Percentiles rank a stretch among this genome's conserved stretches.
These are phyloP conservation scores for Candida rishiriensis DNA, from an alignment of 805 yeast species.

Conservation along the genomic window DNA sequence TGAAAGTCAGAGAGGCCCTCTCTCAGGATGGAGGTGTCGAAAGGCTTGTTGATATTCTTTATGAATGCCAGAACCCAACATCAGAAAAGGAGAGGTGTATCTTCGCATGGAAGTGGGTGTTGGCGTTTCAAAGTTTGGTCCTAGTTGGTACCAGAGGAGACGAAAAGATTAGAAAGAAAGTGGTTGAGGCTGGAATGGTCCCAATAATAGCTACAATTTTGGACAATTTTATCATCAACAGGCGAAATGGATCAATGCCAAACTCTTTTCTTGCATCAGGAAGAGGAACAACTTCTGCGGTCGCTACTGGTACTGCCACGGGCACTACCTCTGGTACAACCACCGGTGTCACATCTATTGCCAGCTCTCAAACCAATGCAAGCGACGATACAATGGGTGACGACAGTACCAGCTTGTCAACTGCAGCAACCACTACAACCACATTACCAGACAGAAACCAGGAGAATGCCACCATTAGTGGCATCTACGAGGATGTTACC, in stretches of 20 bases:
- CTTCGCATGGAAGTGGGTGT: slow-evolving; percentile 94
- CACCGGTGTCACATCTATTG: slow-evolving; percentile 3
- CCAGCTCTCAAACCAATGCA: background rate
- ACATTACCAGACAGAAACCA: slow-evolving; percentile 7
- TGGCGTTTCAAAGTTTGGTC: slow-evolving; percentile 89
- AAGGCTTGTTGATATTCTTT: slow-evolving; percentile 76
- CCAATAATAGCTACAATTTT: slow-evolving; percentile 89
- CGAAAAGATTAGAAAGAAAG: slow-evolving; percentile 75
- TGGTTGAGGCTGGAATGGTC: slow-evolving; percentile 87
- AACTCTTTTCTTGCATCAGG: slow-evolving; percentile 7
- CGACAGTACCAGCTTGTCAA: background rate
- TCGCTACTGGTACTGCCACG: background rate
- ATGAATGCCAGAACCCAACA: slow-evolving; percentile 58
- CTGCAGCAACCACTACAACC: background rate
- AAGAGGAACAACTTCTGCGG: slow-evolving; percentile 4
- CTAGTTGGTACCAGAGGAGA: slow-evolving; percentile 91
- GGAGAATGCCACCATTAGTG: slow-evolving; percentile 7
- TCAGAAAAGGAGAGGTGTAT: slow-evolving; percentile 43
- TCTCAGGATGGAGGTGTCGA: slow-evolving; percentile 90
- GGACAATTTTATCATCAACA: slow-evolving; percentile 65
- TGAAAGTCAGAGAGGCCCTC: slow-evolving; percentile 86
- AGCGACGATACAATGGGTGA: background rate
- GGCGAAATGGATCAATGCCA: slow-evolving; percentile 20
- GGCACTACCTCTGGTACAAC: slow-evolving; percentile 10
- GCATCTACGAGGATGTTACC: slow-evolving; percentile 25